These are phyloP conservation scores for Paxillus ammoniavirescens DNA, from an alignment of 768 basidiomycete genomes.

Conservation along the genomic window DNA sequence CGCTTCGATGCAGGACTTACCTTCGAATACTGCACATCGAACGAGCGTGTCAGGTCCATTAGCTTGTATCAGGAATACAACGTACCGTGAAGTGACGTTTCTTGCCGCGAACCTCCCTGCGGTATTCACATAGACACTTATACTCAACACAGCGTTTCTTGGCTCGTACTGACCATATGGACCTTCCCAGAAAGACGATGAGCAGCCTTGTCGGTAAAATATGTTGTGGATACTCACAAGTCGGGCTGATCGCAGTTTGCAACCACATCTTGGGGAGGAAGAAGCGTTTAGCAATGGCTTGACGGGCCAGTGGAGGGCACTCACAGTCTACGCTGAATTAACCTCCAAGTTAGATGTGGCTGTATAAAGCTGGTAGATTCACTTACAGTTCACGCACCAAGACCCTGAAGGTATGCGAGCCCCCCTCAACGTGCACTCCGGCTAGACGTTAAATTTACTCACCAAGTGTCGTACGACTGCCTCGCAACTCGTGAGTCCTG, in stretches of 20 bases:
- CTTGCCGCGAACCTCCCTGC: conserved; percentile 87
- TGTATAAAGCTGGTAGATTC: not conserved
- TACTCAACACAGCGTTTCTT: conserved; percentile 22
- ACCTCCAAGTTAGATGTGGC: not conserved
- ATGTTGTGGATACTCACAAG: conserved; percentile 49
- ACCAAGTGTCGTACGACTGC: conserved; percentile 63
- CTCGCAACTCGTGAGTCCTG: conserved; percentile 2
- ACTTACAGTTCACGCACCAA: conserved; percentile 74
- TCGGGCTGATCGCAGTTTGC: conserved; percentile 72
- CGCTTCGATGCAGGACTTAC: conserved; percentile 33
- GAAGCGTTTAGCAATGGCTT: not conserved
- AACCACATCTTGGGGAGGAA: conserved; percentile 57
- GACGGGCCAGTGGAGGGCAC: conserved; percentile 15
- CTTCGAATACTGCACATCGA: conserved; percentile 67
- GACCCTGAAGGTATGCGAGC: conserved; percentile 42
- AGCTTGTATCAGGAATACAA: conserved; percentile 1
- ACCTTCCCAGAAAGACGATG: conserved; percentile 41
- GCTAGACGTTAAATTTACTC: conserved; percentile 8
- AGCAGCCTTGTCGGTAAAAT: conserved; percentile 3
- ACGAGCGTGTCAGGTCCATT: not conserved
- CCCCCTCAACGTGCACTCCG: conserved; percentile 3
- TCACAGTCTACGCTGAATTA: conserved; percentile 66
- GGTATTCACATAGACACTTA: conserved; percentile 21
- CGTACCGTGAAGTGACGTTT: conserved; percentile 82
- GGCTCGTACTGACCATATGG: conserved; percentile 68